Base-by-base conservation (phyloP, 1,284 basidiomycete genomes). In the Somion occarium region DNA sequence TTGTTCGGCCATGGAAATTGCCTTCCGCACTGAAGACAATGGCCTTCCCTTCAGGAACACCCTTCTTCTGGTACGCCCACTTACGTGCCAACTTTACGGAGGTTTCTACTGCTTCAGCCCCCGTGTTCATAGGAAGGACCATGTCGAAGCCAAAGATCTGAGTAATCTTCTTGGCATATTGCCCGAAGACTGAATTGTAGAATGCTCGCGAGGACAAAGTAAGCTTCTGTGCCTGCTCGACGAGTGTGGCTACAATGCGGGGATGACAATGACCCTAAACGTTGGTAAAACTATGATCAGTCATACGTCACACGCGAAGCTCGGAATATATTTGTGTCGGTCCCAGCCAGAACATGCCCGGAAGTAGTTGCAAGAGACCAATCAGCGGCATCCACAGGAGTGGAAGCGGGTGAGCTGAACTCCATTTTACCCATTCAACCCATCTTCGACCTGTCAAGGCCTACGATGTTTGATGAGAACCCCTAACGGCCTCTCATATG, bases 91-190 rank as follows among this genome's bases (percentile, higher is more conserved):
- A 78, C 76, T 93, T 92, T 58, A 90, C 61, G 18, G 78, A 74
- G 0, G 94, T 97, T 74, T 99, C 95, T 54, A 99, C 96, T 5
- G 96, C 96, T 67, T 99, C 96, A 1, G 94, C 95, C 41, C 96
- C 96, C 0, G 96, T 99, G 78, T 99, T 99, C 94, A 99, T 98
- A 20, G 96, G 96, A n/a, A 99, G 78, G 9, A 98, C 93, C 86
- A 95, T 95, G 55, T 93, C 91, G 65, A 91, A 96, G 13, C 85
- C 87, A 62, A 95, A 93, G 70, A 92, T 79, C 59, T 83, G 72
- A 12, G 91, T 95, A 51, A 98, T 75, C 69, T 86, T 83, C 71
- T 93, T 79, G 1, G 94, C 93, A 69, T 96, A 99, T 20, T 78
- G 80, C 0, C 93, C 93, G 60, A 99, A 93, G 53, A 88, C 78